A percentile compares a stretch with the other conserved stretches of the same genome.
Conservation (phyloP, 2,329 filamentous ascomycete genomes). For the Harringtonia aguacate region DNA sequence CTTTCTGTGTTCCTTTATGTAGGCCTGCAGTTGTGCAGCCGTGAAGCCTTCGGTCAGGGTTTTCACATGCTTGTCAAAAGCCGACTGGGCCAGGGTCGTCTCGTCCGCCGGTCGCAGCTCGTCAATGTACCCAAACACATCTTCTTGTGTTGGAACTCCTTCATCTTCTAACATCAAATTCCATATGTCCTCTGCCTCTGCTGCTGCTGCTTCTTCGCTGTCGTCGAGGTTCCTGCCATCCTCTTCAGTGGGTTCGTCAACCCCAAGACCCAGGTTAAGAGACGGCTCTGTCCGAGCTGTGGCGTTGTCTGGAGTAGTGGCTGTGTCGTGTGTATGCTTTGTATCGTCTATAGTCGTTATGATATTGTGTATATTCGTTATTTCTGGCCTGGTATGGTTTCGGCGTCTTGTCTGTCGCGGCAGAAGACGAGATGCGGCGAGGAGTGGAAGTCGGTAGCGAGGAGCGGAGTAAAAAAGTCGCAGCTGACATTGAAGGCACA, state of each 20-base stretch:
- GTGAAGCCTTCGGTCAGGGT: conserved; percentile 36
- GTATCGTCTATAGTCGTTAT: not conserved
- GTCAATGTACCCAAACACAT: conserved; percentile 35
- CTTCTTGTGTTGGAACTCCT: conserved; percentile 18
- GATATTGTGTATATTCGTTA: not conserved
- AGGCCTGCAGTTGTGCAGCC: conserved; percentile 30
- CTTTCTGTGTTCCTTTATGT: conserved; percentile 19
- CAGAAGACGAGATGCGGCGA: not conserved
- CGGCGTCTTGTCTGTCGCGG: not conserved
- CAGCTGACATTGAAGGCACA: conserved; percentile 4
- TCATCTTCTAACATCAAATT: not conserved
- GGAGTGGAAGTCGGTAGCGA: not conserved
- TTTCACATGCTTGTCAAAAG: conserved; percentile 30
- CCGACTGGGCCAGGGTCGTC: conserved; percentile 23
- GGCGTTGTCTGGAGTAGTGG: too few species aligned
- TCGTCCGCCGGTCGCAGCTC: conserved; percentile 32
- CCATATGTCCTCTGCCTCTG: not conserved
- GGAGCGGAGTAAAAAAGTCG: not conserved
- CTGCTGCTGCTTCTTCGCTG: too few species aligned
- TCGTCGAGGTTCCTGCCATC: too few species aligned
- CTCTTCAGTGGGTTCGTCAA: too few species aligned
- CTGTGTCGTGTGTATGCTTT: not conserved
- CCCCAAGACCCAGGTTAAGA: too few species aligned
- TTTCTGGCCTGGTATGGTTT: not conserved
- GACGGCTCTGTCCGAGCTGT: too few species aligned